phyloP scores from a whole-genome alignment of 2,329 filamentous ascomycete genomes.

The Neofusicoccum umdonicola region DNA sequence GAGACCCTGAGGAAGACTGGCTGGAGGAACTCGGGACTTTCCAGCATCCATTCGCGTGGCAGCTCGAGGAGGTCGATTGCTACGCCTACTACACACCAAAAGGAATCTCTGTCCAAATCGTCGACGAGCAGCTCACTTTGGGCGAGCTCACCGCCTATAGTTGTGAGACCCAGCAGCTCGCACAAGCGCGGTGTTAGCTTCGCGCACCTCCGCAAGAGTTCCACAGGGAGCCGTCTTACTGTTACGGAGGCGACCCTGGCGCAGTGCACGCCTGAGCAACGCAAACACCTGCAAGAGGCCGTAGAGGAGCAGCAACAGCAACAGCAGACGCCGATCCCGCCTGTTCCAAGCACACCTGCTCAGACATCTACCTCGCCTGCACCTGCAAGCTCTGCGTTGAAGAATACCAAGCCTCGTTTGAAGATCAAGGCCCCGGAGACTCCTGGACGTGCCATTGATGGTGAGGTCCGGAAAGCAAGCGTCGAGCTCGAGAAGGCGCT shows the following conservation, averaged over 20 bases:
- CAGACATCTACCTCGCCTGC: not conserved
- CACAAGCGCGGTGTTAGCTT: slow-evolving; percentile 65
- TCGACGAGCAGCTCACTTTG: slow-evolving; percentile 46
- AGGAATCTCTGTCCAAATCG: slow-evolving; percentile 35
- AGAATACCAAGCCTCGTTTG: slow-evolving; percentile 9
- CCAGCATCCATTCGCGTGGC: slow-evolving; percentile 31
- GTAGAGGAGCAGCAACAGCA: slow-evolving; percentile 31
- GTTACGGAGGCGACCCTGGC: slow-evolving; percentile 21
- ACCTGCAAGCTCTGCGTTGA: not conserved
- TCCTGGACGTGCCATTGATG: slow-evolving; percentile 59
- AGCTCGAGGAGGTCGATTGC: slow-evolving; percentile 25
- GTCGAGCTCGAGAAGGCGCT: slow-evolving; percentile 84
- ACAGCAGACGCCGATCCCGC: slow-evolving; percentile 25
- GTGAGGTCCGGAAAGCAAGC: slow-evolving; percentile 81
- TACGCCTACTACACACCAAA: slow-evolving; percentile 16
- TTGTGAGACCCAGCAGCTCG: slow-evolving; percentile 50
- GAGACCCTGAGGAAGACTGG: slow-evolving; percentile 37
- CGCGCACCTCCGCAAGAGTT: slow-evolving; percentile 51
- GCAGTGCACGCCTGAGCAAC: slow-evolving; percentile 33
- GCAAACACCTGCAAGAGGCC: slow-evolving; percentile 27
- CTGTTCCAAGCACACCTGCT: slow-evolving; percentile 6
- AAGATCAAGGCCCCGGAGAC: slow-evolving; percentile 25
- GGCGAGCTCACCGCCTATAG: slow-evolving; percentile 48
- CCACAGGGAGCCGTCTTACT: slow-evolving; percentile 41
- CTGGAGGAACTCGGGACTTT: slow-evolving; percentile 30